Evolutionary conservation across 768 basidiomycete species (phyloP).

Genomic region (Suillus bovinus): DNA sequence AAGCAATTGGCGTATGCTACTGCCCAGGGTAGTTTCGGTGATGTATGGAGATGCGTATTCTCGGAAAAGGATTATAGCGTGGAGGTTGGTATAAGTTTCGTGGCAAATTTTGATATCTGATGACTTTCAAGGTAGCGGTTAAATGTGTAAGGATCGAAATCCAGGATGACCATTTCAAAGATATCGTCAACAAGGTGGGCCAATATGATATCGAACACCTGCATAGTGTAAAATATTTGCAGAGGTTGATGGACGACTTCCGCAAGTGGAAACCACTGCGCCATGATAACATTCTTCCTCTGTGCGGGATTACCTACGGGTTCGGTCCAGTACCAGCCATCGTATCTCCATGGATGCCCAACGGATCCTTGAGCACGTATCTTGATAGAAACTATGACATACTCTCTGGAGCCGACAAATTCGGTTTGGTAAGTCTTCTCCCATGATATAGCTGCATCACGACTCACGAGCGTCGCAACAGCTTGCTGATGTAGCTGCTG

Average conservation of each 20-base stretch:
- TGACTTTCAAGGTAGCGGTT: constrained; percentile 23
- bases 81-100: constrained; percentile 18
- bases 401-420: neutral
- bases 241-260: neutral
- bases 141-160: constrained; percentile 27
- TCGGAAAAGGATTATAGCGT: constrained; percentile 17
- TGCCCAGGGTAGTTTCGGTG: constrained; percentile 23
- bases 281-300: constrained; percentile 40
- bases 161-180: constrained; percentile 5
- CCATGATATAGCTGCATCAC: neutral
- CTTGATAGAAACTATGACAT: constrained; percentile 9
- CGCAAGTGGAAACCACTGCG: constrained; percentile 20
- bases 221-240: neutral
- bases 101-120: neutral
- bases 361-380: constrained; percentile 20
- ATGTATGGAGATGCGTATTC: constrained; percentile 27
- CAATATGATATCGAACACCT: neutral
- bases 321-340: constrained; percentile 21
- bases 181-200: constrained; percentile 17
- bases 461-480: neutral
- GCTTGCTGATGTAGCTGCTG: constrained; percentile 12
- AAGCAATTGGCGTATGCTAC: constrained; percentile 22
- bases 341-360: constrained; percentile 20
- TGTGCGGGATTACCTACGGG: constrained; percentile 36
- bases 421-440: constrained; percentile 1